Evolutionary conservation across 805 yeast species (phyloP).

Genomic region (Pichia thaimueangensis): DNA sequence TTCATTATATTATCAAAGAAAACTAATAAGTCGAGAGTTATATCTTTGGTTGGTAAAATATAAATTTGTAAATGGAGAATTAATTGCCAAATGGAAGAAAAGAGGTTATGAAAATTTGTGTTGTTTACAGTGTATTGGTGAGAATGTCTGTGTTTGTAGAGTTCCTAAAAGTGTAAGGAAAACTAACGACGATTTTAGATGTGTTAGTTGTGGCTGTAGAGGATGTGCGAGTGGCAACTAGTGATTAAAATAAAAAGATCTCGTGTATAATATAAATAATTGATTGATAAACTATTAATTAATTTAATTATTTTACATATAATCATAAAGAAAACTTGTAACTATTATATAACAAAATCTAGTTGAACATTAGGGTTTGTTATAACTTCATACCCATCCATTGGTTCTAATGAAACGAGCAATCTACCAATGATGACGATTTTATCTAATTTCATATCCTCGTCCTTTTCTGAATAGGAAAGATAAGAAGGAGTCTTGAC

Average conservation of each 20-base stretch:
- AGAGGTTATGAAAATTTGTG: conserved; percentile 80
- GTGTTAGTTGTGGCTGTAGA: conserved; percentile 77
- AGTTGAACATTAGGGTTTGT: conserved; percentile 30
- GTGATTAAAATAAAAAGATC: neutral
- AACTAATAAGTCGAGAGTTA: conserved; percentile 57
- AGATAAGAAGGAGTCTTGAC: conserved; percentile 53
- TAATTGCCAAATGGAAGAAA: conserved; percentile 63
- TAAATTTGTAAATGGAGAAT: conserved; percentile 55
- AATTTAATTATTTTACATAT: neutral
- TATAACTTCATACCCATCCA: conserved; percentile 63
- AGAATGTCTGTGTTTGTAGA: conserved; percentile 74
- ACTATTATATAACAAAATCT: conserved; percentile 8
- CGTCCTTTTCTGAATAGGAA: conserved; percentile 26
- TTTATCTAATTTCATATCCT: conserved; percentile 42
- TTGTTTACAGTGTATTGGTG: conserved; percentile 74
- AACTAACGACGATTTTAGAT: conserved; percentile 31
- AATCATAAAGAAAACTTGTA: neutral
- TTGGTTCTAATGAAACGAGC: conserved; percentile 66
- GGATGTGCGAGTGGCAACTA: conserved; percentile 79
- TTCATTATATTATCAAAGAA: conserved; percentile 63
- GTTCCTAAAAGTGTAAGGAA: conserved; percentile 56
- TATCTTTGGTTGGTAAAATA: conserved; percentile 70
- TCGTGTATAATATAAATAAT: neutral
- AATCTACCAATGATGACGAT: conserved; percentile 86
- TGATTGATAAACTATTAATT: neutral